phyloP scores from a whole-genome alignment of 768 basidiomycete genomes.

The Leccinellum luteum region DNA sequence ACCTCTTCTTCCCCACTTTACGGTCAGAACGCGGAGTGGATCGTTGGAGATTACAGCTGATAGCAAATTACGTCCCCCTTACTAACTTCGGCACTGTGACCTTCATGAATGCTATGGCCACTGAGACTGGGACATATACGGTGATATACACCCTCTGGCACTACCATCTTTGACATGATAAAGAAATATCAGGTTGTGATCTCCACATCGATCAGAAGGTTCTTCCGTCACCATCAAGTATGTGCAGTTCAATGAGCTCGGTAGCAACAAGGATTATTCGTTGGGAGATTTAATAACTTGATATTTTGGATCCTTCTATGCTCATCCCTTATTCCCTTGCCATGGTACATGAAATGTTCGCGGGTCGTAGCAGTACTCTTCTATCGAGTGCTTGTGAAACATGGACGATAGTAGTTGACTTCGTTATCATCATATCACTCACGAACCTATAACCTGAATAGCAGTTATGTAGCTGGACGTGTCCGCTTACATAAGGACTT shows the following conservation, averaged over 20 bases:
- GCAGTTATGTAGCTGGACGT: no score
- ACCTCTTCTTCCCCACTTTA: neutral
- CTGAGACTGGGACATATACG: neutral
- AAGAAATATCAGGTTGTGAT: slow-evolving; percentile 6
- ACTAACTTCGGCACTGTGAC: slow-evolving; percentile 6
- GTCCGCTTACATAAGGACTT: no score
- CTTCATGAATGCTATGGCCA: slow-evolving; percentile 1
- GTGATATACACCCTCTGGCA: neutral
- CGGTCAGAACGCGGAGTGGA: slow-evolving; percentile 12
- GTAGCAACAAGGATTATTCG: no score
- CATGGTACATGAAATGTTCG: neutral
- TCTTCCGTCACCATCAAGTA: slow-evolving; percentile 1
- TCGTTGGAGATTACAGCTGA: slow-evolving; percentile 3
- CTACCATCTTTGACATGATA: neutral
- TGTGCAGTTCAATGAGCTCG: neutral
- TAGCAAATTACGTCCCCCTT: neutral
- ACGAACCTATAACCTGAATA: neutral
- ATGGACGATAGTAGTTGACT: neutral
- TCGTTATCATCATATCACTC: neutral
- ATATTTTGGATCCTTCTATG: neutral
- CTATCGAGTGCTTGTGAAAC: neutral
- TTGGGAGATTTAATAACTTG: neutral
- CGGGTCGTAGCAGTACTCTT: neutral
- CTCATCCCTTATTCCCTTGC: neutral
- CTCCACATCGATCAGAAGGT: neutral